Evolutionary conservation across 352 stramenopile genomes (phyloP).

Genomic region (Globisporangium camurandrum): DNA sequence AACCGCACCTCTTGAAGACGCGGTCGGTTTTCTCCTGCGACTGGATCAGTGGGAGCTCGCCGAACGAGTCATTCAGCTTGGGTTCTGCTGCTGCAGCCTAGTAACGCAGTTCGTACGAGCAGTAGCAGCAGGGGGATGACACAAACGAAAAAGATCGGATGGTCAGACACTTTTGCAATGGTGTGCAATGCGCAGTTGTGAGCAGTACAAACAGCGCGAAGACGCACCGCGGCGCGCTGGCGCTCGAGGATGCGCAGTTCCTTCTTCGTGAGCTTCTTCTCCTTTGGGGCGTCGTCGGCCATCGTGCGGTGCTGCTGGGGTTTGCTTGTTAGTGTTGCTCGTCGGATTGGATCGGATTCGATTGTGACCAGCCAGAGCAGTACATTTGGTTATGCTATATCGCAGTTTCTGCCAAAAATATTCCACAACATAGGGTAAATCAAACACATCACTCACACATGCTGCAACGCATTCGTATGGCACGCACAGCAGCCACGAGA

Average conservation of each 20-base stretch:
- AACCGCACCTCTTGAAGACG: slow-evolving; percentile 44
- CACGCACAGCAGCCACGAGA: neutral
- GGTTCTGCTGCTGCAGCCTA: slow-evolving; percentile 49
- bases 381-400: neutral
- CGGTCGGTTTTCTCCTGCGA: slow-evolving; percentile 81
- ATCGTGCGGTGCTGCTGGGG: slow-evolving; percentile 17
- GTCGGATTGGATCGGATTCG: slow-evolving; percentile 1
- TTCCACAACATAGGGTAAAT: neutral
- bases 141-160: neutral
- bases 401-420: neutral
- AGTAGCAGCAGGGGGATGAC: no score
- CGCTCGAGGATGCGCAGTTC: slow-evolving; percentile 84
- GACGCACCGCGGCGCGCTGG: slow-evolving; percentile 66
- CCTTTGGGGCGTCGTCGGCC: slow-evolving; percentile 50
- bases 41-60: slow-evolving; percentile 87
- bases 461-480: neutral
- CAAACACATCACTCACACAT: neutral
- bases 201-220: slow-evolving; percentile 4
- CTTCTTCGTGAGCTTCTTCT: slow-evolving; percentile 88
- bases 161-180: slow-evolving; percentile 11
- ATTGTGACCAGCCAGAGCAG: slow-evolving; percentile 2
- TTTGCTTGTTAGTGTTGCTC: neutral
- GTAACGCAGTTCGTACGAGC: no score
- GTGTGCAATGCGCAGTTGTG: no score
- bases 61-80: slow-evolving; percentile 81